Conservation (phyloP, 2,329 filamentous ascomycete species). For the Cordyceps tenuipes region DNA sequence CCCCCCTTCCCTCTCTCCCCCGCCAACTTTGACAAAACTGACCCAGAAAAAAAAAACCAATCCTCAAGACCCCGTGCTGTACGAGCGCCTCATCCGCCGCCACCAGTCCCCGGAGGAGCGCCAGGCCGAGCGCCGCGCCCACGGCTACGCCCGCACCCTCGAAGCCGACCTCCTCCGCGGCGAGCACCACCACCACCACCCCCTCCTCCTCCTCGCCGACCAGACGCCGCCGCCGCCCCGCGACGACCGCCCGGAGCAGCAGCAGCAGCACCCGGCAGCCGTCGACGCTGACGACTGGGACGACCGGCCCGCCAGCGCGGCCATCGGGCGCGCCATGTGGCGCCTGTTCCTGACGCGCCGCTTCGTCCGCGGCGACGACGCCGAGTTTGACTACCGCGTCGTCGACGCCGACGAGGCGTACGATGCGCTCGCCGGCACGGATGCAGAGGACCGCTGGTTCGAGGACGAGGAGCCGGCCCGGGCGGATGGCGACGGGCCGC, state of each 20-base stretch:
- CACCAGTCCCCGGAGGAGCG: slow-evolving; percentile 69
- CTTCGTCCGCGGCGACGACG: slow-evolving; percentile 67
- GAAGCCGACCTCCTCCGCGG: slow-evolving; percentile 70
- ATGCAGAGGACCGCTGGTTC: slow-evolving; percentile 68
- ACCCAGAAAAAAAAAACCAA: too few species aligned
- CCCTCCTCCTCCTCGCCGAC: too few species aligned
- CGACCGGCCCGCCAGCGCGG: slow-evolving; percentile 38
- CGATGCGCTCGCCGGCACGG: slow-evolving; percentile 53
- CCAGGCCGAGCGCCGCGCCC: slow-evolving; percentile 60
- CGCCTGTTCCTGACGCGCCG: slow-evolving; percentile 60
- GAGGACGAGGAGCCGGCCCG: slow-evolving; percentile 64
- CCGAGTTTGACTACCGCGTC: slow-evolving; percentile 65
- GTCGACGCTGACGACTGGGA: slow-evolving; percentile 20
- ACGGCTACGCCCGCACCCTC: slow-evolving; percentile 71
- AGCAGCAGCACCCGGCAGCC: too few species aligned
- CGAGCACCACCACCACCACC: too few species aligned
- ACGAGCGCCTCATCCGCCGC: slow-evolving; percentile 69
- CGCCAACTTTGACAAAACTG: too few species aligned
- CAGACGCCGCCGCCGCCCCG: slow-evolving; percentile 13
- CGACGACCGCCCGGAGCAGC: too few species aligned
- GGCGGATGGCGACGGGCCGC: slow-evolving; percentile 24
- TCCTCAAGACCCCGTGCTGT: slow-evolving; percentile 69
- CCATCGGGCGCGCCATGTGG: slow-evolving; percentile 63
- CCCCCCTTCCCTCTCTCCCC: too few species aligned
- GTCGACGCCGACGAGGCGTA: slow-evolving; percentile 68